These are phyloP conservation scores for Geranomyces variabilis DNA, from an alignment of 192 early-diverging fungal species.

Conservation along the genomic window DNA sequence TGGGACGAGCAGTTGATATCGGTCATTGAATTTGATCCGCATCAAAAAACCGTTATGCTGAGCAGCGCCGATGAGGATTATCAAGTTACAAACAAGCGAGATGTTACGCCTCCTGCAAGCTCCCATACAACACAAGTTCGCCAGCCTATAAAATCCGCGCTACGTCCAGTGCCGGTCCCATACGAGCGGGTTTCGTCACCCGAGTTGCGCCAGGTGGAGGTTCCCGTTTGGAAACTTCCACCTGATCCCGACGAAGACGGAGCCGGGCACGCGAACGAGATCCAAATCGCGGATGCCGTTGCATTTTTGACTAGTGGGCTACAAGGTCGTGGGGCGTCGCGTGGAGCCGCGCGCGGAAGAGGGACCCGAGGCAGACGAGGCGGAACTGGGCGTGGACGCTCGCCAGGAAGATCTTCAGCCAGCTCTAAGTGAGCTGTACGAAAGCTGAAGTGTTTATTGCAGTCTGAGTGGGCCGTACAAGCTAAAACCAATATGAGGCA, in stretches of 20 bases:
- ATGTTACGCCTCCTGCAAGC: not conserved
- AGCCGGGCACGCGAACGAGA: not conserved
- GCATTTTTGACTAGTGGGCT: not conserved
- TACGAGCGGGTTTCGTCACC: constrained; percentile 8
- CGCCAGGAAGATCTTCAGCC: no score
- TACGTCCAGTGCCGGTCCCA: not conserved
- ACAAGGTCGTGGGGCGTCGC: not conserved
- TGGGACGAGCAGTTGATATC: constrained; percentile 3
- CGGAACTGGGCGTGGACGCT: not conserved
- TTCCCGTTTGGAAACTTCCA: not conserved
- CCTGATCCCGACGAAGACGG: not conserved
- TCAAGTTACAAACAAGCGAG: no score
- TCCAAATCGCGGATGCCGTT: not conserved
- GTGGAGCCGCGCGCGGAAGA: not conserved
- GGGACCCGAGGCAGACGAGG: not conserved
- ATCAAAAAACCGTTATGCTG: no score
- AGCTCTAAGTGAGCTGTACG: no score
- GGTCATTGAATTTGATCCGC: not conserved
- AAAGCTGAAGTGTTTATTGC: no score
- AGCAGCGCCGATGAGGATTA: not conserved
- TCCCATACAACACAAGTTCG: not conserved
- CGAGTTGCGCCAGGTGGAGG: not conserved
- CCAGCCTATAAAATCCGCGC: not conserved
- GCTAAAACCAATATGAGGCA: no score
- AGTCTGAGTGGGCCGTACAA: no score